Evolutionary conservation across 2,329 filamentous ascomycete species (phyloP), one percentile per base, ranked within the genome.

Genomic region (Fusarium keratoplasticum): DNA sequence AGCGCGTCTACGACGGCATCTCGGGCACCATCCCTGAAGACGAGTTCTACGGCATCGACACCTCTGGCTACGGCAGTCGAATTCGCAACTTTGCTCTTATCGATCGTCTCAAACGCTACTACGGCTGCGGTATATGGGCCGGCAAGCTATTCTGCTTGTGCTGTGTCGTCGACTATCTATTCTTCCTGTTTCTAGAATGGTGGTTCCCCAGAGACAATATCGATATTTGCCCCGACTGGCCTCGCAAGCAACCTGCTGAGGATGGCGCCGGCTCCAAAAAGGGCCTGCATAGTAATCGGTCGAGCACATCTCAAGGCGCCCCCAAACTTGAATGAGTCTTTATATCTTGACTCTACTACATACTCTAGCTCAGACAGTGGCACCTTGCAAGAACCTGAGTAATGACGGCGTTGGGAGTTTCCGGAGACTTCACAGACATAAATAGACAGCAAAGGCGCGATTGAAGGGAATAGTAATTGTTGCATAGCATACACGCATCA

Each of bases 61-160:
- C 91, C 5, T 90, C 89, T 8, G 89, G 89, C 73, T 93, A 92
- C 5, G 92, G 92, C 14, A 88, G 92, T 72, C 90, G 91, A 9
- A 91, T 95, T 10, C 93, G 94, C 77, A 96, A 94, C 77, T 97
- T 98, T 80, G 94, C 96, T 7, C 89, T 99, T 52, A 98, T 99
- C 73, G 96, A 99, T 81, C 90, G 96, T 22, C 85, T 99, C 22
- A 99, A 99, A 84, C 88, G 96, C 68, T 99, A 99, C 83, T 99
- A 98, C 80, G 96, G 96, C 10, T 99, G 97, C 80, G 96, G 96
- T 36, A 96, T 98, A 59, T 99, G 96, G 96, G 96, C 96, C 0
- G 96, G 96, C 38, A 99, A 99, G 84, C 87, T 99, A 10, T 99
- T 99, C 80, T 98, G 96, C 79, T 86, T 99, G 2, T 98, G 96